Conservation (phyloP, 805 yeast species). For the Ascoidea rubescens region DNA sequence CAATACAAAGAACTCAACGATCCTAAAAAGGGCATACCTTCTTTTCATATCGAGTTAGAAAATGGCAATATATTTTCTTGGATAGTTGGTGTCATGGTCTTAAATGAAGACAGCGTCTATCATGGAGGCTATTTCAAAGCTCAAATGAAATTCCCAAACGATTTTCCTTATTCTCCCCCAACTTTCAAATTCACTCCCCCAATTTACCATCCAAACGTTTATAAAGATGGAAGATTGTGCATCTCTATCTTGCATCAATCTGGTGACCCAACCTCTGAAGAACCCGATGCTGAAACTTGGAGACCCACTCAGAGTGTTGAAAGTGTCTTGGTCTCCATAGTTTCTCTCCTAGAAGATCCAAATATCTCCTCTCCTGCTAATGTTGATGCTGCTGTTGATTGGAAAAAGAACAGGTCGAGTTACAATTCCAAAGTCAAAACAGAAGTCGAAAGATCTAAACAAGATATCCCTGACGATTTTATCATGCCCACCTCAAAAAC, state of each 20-base stretch:
- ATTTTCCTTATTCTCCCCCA: slow-evolving; percentile 90
- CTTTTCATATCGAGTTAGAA: slow-evolving; percentile 55
- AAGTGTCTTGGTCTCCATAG: slow-evolving; percentile 76
- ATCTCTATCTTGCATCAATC: slow-evolving; percentile 86
- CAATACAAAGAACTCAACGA: slow-evolving; percentile 89
- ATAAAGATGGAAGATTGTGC: slow-evolving; percentile 85
- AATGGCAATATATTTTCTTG: slow-evolving; percentile 50
- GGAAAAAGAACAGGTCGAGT: slow-evolving; percentile 66
- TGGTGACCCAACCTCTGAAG: slow-evolving; percentile 83
- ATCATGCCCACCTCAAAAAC: slow-evolving; percentile 61
- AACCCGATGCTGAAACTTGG: slow-evolving; percentile 92
- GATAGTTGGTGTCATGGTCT: slow-evolving; percentile 89
- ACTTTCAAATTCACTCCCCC: slow-evolving; percentile 86
- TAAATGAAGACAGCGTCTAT: slow-evolving; percentile 77
- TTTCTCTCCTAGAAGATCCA: slow-evolving; percentile 86
- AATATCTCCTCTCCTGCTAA: slow-evolving; percentile 90
- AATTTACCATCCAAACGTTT: slow-evolving; percentile 90
- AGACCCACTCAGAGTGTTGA: slow-evolving; percentile 89
- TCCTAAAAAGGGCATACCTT: slow-evolving; percentile 69
- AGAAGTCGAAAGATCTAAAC: slow-evolving; percentile 74
- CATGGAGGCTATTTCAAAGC: slow-evolving; percentile 93
- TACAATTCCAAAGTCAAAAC: slow-evolving; percentile 63
- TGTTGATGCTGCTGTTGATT: slow-evolving; percentile 88
- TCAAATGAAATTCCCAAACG: slow-evolving; percentile 84
- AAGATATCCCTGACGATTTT: slow-evolving; percentile 80